These are phyloP conservation scores for Aspergillus aculeatinus DNA, from an alignment of 2,329 filamentous ascomycete species.

Conservation along the genomic window DNA sequence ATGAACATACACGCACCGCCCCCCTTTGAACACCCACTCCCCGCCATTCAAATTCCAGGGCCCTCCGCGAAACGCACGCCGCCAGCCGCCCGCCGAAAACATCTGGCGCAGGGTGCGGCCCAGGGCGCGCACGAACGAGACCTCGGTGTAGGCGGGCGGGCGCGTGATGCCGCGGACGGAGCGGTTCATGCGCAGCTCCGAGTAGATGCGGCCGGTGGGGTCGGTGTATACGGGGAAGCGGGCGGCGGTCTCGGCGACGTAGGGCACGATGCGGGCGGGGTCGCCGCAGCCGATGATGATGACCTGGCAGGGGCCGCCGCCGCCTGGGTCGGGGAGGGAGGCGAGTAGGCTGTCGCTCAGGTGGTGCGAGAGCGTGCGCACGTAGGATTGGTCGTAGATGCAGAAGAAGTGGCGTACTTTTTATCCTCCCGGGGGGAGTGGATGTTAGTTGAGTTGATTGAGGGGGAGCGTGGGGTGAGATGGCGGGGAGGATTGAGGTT, in stretches of 20 bases:
- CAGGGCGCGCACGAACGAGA: conserved; percentile 13
- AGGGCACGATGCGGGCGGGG: conserved; percentile 19
- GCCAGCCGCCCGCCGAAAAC: neutral
- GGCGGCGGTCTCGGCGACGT: conserved; percentile 19
- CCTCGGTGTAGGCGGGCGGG: conserved; percentile 14
- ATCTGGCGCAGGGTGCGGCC: conserved; percentile 16
- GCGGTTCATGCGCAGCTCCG: conserved; percentile 22
- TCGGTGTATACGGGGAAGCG: conserved; percentile 24
- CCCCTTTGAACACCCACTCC: conserved; percentile 1
- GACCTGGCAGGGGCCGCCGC: conserved; percentile 18
- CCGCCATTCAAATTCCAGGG: conserved; percentile 8
- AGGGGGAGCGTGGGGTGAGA: neutral
- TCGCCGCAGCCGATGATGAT: conserved; percentile 27
- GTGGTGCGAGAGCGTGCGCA: conserved; percentile 15
- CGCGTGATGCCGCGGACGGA: conserved; percentile 10
- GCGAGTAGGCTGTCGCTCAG: conserved; percentile 18
- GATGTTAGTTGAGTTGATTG: neutral
- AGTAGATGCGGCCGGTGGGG: conserved; percentile 18
- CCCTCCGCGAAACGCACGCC: neutral
- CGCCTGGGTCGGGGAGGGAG: conserved; percentile 9
- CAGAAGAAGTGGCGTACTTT: conserved; percentile 29
- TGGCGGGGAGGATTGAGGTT: neutral
- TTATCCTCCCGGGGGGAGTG: neutral
- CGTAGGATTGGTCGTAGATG: conserved; percentile 25
- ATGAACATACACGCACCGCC: conserved; percentile 1